Conservation (phyloP, 176 grass and related monocot genomes). For the Chloris gayana region DNA sequence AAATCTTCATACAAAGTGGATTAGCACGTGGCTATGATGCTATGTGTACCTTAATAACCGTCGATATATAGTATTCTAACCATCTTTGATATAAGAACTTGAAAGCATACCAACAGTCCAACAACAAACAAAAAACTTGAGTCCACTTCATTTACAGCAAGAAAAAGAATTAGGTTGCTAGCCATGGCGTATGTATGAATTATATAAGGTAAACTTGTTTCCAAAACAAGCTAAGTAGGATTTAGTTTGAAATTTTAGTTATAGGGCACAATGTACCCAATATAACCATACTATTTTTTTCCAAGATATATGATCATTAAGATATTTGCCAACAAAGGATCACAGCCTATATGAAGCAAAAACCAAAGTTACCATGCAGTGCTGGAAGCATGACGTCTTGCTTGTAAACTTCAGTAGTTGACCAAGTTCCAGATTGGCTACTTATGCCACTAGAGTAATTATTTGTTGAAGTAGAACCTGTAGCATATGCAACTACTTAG, state of each 20-base stretch:
- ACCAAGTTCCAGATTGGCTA: slow-evolving; percentile 57
- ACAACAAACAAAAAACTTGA: neutral
- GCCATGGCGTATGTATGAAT: neutral
- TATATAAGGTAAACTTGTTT: neutral
- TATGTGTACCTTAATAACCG: neutral
- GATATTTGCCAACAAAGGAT: neutral
- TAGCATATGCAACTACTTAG: slow-evolving; percentile 21
- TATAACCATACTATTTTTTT: neutral
- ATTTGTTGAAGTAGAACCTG: slow-evolving; percentile 38
- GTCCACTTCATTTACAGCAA: neutral
- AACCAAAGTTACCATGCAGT: slow-evolving; percentile 54
- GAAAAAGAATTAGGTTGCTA: neutral
- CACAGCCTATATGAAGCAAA: neutral
- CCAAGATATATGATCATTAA: neutral
- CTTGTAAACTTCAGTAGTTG: slow-evolving; percentile 55
- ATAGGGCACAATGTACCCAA: neutral
- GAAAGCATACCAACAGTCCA: slow-evolving; percentile 23
- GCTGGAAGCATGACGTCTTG: slow-evolving; percentile 54
- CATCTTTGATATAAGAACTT: neutral
- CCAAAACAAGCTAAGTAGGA: neutral
- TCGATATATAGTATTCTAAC: neutral
- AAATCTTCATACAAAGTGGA: neutral
- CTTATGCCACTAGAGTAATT: slow-evolving; percentile 65
- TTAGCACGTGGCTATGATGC: neutral
- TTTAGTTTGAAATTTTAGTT: neutral